Conservation (phyloP, 495 filamentous ascomycete genomes). For the Venustampulla echinocandica region DNA sequence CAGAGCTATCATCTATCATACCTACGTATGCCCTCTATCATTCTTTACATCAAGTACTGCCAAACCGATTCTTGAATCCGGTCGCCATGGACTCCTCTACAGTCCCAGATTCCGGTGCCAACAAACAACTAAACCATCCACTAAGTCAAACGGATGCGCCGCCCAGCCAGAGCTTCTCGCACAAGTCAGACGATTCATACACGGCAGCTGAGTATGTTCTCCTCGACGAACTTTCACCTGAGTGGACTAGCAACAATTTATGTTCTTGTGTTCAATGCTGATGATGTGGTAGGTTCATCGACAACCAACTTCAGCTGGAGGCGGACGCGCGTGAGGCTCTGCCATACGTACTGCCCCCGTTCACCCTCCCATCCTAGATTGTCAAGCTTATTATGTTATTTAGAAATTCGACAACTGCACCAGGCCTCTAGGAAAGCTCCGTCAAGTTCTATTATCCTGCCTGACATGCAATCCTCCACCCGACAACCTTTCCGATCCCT, state of each 20-base stretch:
- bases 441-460: slow-evolving; percentile 82
- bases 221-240: neutral
- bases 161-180: slow-evolving; percentile 35
- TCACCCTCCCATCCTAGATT: slow-evolving; percentile 6
- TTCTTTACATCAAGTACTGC: no score
- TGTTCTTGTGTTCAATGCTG: neutral
- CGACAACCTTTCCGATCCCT: slow-evolving; percentile 46
- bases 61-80: no score
- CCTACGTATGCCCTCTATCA: no score
- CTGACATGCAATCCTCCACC: slow-evolving; percentile 86
- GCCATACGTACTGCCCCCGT: slow-evolving; percentile 63
- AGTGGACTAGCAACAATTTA: neutral
- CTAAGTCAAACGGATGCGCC: slow-evolving; percentile 1
- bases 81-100: slow-evolving; percentile 17
- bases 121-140: neutral
- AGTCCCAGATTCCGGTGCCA: slow-evolving; percentile 5
- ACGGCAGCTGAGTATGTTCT: slow-evolving; percentile 72
- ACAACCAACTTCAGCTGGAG: slow-evolving; percentile 82
- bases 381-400: slow-evolving; percentile 11
- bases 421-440: slow-evolving; percentile 71
- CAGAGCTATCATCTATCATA: no score
- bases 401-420: slow-evolving; percentile 91
- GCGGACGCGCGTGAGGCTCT: slow-evolving; percentile 89
- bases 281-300: slow-evolving; percentile 59
- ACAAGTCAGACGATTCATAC: slow-evolving; percentile 62